A percentile compares a stretch with the other conserved stretches of the same genome.
These are phyloP conservation scores for Craspedostauros australis DNA, from an alignment of 108 stramenopile genomes.

Conservation along the genomic window DNA sequence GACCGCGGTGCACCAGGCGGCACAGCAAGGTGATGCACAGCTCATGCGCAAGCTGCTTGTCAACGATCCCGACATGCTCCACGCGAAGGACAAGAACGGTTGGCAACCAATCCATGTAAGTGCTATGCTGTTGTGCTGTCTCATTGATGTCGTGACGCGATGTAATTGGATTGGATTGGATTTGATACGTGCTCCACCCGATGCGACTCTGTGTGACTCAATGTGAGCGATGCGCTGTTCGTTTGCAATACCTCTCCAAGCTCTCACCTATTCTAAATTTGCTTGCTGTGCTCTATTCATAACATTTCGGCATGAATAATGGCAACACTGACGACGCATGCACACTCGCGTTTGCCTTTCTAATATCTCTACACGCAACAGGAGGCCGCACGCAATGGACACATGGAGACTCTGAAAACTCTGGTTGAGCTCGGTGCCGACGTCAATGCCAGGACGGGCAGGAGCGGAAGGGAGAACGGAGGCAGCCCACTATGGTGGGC, in stretches of 20 bases:
- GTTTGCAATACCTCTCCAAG: too few relatives aligned
- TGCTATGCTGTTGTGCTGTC: background rate
- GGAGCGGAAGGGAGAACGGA: conserved; percentile 8
- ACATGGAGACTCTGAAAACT: conserved; percentile 29
- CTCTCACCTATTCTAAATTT: too few relatives aligned
- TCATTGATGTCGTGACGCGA: background rate
- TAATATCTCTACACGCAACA: background rate
- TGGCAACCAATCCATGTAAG: conserved; percentile 47
- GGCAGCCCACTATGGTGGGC: conserved; percentile 24
- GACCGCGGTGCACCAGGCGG: conserved; percentile 47
- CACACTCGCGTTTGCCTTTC: background rate
- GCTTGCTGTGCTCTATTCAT: too few relatives aligned
- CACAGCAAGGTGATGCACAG: conserved; percentile 15
- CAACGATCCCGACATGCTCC: conserved; percentile 19
- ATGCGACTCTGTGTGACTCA: too few relatives aligned
- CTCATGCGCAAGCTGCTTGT: conserved; percentile 15
- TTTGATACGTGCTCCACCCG: too few relatives aligned
- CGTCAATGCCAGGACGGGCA: conserved; percentile 31
- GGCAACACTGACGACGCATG: background rate
- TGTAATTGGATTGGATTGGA: too few relatives aligned
- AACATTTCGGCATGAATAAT: too few relatives aligned
- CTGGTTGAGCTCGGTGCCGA: conserved; percentile 43
- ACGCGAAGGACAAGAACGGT: conserved; percentile 36
- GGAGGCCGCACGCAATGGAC: conserved; percentile 34
- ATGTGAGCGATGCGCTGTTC: too few relatives aligned